Evolutionary conservation across 2,329 filamentous ascomycete species (phyloP).

Genomic region (Colletotrichum sp.): DNA sequence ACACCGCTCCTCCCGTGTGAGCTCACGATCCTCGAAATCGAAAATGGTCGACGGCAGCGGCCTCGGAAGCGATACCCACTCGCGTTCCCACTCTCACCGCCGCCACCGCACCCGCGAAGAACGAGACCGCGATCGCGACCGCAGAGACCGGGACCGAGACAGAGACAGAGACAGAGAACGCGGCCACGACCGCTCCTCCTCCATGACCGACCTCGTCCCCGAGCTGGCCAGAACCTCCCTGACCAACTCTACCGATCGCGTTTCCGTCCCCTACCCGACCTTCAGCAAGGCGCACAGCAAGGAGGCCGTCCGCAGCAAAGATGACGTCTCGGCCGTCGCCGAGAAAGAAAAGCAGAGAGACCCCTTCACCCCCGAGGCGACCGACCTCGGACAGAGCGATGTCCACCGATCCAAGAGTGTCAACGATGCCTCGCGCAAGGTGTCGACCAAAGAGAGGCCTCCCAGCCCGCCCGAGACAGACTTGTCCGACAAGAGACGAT

Average conservation of each 20-base stretch:
- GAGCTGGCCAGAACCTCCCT: constrained; percentile 45
- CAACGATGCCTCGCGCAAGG: constrained; percentile 42
- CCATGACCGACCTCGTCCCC: constrained; percentile 55
- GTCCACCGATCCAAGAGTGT: constrained; percentile 53
- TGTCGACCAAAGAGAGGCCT: constrained; percentile 52
- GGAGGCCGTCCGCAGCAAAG: constrained; percentile 74
- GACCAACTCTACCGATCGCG: constrained; percentile 42
- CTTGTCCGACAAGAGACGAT: constrained; percentile 49
- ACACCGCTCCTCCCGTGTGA: constrained; percentile 24
- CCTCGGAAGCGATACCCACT: constrained; percentile 5
- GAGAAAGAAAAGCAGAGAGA: constrained; percentile 36
- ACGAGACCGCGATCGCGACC: constrained; percentile 28
- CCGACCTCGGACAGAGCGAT: constrained; percentile 65
- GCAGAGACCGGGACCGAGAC: constrained; percentile 7
- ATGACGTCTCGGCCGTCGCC: constrained; percentile 44
- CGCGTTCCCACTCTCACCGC: constrained; percentile 19
- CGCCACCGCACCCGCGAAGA: constrained; percentile 23
- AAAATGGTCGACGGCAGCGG: constrained; percentile 22
- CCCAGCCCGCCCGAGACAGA: constrained; percentile 71
- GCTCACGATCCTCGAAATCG: constrained; percentile 21
- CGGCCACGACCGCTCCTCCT: constrained; percentile 33
- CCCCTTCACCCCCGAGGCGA: constrained; percentile 72
- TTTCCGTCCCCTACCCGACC: constrained; percentile 74
- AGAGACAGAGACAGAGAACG: constrained; percentile 32
- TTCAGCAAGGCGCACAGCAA: constrained; percentile 94